A percentile compares a stretch with the other conserved stretches of the same genome.
Evolutionary conservation across 257 asterid species (phyloP).

Genomic region (Salvia splendens): DNA sequence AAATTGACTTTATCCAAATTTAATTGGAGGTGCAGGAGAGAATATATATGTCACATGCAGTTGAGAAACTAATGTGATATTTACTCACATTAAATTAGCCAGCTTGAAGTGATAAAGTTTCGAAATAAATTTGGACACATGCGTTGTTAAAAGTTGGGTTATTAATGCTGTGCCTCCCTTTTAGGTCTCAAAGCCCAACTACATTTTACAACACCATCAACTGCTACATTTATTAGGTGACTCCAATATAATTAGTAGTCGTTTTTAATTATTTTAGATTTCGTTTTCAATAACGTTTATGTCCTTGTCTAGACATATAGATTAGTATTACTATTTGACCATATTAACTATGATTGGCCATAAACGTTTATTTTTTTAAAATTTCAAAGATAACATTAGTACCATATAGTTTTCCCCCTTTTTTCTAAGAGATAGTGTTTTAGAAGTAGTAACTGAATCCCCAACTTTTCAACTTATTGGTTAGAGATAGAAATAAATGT

Average conservation of each 20-base stretch:
- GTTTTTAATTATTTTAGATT: too few relatives aligned
- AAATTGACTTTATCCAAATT: background rate
- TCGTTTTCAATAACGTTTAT: too few relatives aligned
- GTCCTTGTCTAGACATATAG: too few relatives aligned
- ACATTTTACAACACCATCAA: constrained; percentile 39
- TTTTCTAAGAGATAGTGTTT: too few relatives aligned
- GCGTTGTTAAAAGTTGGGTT: constrained; percentile 24
- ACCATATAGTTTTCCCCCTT: too few relatives aligned
- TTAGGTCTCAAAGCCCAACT: constrained; percentile 22
- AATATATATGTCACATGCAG: constrained; percentile 20
- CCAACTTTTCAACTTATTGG: too few relatives aligned
- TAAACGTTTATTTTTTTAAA: too few relatives aligned
- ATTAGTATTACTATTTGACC: too few relatives aligned
- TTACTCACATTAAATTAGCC: constrained; percentile 17
- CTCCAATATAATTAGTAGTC: background rate
- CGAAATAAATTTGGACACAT: constrained; percentile 22
- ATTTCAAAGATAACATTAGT: too few relatives aligned
- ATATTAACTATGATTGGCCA: too few relatives aligned
- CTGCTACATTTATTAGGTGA: constrained; percentile 50
- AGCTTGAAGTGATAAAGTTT: constrained; percentile 20
- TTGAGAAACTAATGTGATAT: background rate
- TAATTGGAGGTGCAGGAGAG: background rate
- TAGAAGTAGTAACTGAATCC: too few relatives aligned
- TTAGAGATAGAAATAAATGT: too few relatives aligned
- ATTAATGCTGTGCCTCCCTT: constrained; percentile 43